A percentile compares a stretch with the other conserved stretches of the same genome.
phyloP scores from a whole-genome alignment of 768 basidiomycete species.

The Boletus tomentosulus region DNA sequence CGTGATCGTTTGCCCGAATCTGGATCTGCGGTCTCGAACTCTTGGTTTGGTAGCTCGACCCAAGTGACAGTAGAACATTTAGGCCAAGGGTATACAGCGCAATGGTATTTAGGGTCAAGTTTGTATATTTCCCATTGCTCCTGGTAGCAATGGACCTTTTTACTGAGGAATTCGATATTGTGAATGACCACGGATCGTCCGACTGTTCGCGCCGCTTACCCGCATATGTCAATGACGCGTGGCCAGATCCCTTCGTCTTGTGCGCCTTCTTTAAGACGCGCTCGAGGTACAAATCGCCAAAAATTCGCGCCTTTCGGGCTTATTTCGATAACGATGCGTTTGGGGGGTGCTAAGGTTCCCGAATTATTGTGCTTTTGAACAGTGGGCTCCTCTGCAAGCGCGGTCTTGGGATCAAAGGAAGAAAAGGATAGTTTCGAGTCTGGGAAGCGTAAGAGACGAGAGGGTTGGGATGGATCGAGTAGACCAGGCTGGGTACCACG shows the following conservation, averaged over 20 bases:
- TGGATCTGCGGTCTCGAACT: slow-evolving; percentile 3
- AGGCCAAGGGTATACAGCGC: slow-evolving; percentile 47
- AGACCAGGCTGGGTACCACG: slow-evolving; percentile 56
- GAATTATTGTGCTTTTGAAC: slow-evolving; percentile 40
- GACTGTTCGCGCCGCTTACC: slow-evolving; percentile 43
- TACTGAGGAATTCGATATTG: slow-evolving; percentile 31
- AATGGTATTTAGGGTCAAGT: slow-evolving; percentile 70
- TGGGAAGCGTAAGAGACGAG: slow-evolving; percentile 56
- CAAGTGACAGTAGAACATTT: slow-evolving; percentile 25
- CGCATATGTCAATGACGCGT: slow-evolving; percentile 59
- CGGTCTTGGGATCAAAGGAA: slow-evolving; percentile 67
- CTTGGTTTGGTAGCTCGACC: slow-evolving; percentile 13
- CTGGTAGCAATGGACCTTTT: slow-evolving; percentile 50
- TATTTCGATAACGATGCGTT: slow-evolving; percentile 73
- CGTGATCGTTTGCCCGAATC: slow-evolving; percentile 27
- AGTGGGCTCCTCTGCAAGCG: slow-evolving; percentile 40
- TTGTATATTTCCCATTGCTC: slow-evolving; percentile 89
- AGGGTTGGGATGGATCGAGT: slow-evolving; percentile 58
- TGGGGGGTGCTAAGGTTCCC: slow-evolving; percentile 51
- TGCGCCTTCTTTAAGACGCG: slow-evolving; percentile 52
- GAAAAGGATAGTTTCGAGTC: slow-evolving; percentile 68
- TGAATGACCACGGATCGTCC: slow-evolving; percentile 6
- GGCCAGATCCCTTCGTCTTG: slow-evolving; percentile 71
- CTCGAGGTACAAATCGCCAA: slow-evolving; percentile 79
- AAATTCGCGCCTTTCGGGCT: slow-evolving; percentile 48